These are phyloP conservation scores for Cryphonectria parasitica DNA, from an alignment of 2,329 filamentous ascomycete species.

Conservation along the genomic window DNA sequence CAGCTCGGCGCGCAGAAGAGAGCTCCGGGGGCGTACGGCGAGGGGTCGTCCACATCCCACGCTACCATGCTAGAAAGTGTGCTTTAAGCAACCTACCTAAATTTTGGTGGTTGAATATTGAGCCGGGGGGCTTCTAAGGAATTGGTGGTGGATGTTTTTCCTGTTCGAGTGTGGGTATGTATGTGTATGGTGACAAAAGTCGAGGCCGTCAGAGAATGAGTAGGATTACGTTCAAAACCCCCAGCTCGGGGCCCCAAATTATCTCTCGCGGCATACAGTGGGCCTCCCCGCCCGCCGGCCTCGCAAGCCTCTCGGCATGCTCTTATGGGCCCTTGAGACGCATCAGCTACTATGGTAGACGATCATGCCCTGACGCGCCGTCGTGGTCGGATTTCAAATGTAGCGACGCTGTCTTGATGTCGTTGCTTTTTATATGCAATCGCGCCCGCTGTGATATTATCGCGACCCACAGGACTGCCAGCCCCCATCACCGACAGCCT, in stretches of 20 bases:
- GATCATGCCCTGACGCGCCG: not conserved
- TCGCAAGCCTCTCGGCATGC: slow-evolving; percentile 5
- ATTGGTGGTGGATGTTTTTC: not conserved
- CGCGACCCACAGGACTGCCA: not conserved
- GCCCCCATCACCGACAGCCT: not conserved
- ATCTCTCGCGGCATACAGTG: not conserved
- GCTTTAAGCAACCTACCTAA: slow-evolving; percentile 4
- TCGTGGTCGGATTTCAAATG: slow-evolving; percentile 10
- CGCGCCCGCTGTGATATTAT: not conserved
- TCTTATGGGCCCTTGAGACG: not conserved
- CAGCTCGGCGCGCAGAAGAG: slow-evolving; percentile 21
- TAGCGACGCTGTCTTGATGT: slow-evolving; percentile 5
- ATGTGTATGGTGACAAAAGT: not conserved
- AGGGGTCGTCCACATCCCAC: not conserved
- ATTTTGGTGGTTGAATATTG: slow-evolving; percentile 14
- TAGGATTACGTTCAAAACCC: not conserved
- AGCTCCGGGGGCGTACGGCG: not conserved
- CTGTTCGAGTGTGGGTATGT: not conserved
- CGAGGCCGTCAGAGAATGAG: too few relatives aligned
- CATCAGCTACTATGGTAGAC: not conserved
- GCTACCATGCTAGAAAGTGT: not conserved
- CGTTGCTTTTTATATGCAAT: not conserved
- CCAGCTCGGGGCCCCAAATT: slow-evolving; percentile 2
- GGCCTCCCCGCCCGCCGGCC: slow-evolving; percentile 1
- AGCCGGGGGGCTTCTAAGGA: not conserved